phyloP scores from a whole-genome alignment of 306 rosid species.

The Inga oerstediana region DNA sequence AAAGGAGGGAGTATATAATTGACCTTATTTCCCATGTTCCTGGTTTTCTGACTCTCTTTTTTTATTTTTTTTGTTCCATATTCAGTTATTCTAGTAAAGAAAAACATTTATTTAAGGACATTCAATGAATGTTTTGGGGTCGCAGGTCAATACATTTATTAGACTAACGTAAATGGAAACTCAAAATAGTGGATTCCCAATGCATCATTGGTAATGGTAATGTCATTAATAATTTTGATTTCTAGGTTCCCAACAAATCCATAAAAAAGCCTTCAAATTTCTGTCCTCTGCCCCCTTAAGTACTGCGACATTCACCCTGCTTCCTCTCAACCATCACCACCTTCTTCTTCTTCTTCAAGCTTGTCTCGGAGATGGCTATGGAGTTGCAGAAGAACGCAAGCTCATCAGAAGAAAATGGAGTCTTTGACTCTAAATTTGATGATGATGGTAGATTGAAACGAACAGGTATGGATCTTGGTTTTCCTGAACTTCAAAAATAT shows the following conservation, averaged over 20 bases:
- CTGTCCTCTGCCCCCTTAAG: not conserved
- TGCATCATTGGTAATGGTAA: not conserved
- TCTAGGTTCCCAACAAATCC: not conserved
- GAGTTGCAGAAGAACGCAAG: not conserved
- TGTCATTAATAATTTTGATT: not conserved
- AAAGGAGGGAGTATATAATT: too few species aligned
- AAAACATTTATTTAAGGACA: too few species aligned
- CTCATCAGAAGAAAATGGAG: slow-evolving; percentile 10
- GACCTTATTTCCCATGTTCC: too few species aligned
- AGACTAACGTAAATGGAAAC: not conserved
- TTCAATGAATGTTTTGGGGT: not conserved
- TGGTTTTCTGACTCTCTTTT: too few species aligned
- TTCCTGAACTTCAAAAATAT: not conserved
- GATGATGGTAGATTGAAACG: slow-evolving; percentile 49
- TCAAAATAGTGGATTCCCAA: not conserved
- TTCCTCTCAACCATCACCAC: not conserved
- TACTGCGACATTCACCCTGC: not conserved
- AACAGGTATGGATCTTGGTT: slow-evolving; percentile 32
- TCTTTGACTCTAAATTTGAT: slow-evolving; percentile 29
- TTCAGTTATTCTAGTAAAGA: too few species aligned
- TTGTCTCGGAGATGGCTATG: slow-evolving; percentile 9
- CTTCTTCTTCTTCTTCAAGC: not conserved
- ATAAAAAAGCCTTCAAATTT: not conserved
- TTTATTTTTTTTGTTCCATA: too few species aligned
- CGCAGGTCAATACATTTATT: not conserved